These are phyloP conservation scores for Phytophthora litchii DNA, from an alignment of 352 stramenopile genomes.

Conservation along the genomic window DNA sequence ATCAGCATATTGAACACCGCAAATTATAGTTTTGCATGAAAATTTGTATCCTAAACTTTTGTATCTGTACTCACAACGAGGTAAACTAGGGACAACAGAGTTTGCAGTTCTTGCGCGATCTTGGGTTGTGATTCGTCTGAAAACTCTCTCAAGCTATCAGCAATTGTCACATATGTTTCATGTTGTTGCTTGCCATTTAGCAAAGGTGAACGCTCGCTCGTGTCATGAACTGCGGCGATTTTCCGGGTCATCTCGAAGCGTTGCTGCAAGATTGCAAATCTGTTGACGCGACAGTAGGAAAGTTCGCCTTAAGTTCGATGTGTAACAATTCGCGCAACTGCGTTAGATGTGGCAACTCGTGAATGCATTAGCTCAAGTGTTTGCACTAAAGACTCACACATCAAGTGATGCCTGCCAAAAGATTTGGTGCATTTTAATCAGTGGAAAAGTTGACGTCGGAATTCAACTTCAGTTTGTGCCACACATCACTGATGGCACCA, in stretches of 20 bases:
- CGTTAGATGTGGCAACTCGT: no score
- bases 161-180: conserved; percentile 24
- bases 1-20: neutral
- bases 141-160: neutral
- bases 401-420: conserved; percentile 1
- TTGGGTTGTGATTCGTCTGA: conserved; percentile 22
- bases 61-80: conserved; percentile 33
- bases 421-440: conserved; percentile 18
- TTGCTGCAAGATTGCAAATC: conserved; percentile 18
- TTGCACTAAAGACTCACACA: neutral
- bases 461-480: conserved; percentile 18
- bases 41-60: neutral
- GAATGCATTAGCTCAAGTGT: no score
- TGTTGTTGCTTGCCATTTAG: conserved; percentile 14
- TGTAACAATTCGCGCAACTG: no score
- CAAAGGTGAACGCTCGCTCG: conserved; percentile 15
- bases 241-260: neutral
- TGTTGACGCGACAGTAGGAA: neutral
- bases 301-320: conserved; percentile 13
- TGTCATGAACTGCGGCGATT: conserved; percentile 12
- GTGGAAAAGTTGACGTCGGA: conserved; percentile 18
- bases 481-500: conserved; percentile 17
- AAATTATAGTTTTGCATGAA: neutral
- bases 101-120: conserved; percentile 38
- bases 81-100: conserved; percentile 51